phyloP scores from a whole-genome alignment of 345 rosid species.

The Geranium brycei region DNA sequence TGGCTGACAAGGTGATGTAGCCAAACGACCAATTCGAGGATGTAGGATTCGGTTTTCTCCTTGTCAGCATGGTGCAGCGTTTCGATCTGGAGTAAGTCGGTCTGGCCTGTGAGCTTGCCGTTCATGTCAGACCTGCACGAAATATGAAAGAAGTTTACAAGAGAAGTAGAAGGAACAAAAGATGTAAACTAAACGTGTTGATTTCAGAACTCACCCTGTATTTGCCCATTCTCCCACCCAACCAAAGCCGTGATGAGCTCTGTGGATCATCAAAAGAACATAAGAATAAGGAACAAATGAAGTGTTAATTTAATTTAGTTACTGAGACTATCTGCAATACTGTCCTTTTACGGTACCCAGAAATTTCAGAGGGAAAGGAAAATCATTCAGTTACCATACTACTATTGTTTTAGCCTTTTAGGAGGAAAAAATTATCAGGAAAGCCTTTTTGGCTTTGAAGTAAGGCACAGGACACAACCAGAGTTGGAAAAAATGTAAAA shows the following conservation, averaged over 20 bases:
- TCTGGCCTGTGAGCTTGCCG: constrained; percentile 56
- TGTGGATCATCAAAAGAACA: constrained; percentile 16
- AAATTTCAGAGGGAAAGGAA: no score
- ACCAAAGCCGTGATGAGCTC: constrained; percentile 99
- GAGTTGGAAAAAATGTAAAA: no score
- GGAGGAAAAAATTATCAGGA: no score
- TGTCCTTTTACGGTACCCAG: no score
- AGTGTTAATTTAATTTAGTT: no score
- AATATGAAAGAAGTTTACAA: background rate
- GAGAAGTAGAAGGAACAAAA: no score
- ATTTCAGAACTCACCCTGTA: constrained; percentile 50
- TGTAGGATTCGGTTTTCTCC: constrained; percentile 68
- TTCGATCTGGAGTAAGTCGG: constrained; percentile 72
- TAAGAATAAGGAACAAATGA: constrained; percentile 5
- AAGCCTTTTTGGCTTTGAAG: no score
- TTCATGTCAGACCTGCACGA: constrained; percentile 55
- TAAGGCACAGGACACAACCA: no score
- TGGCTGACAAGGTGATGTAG: constrained; percentile 80
- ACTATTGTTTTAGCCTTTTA: no score
- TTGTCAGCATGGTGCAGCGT: constrained; percentile 92
- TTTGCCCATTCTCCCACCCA: constrained; percentile 99
- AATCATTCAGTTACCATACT: no score
- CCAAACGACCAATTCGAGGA: constrained; percentile 80
- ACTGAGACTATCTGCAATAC: no score
- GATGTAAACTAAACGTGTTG: no score